These are phyloP conservation scores for Phytophthora quininea DNA, from an alignment of 352 stramenopile genomes.

Conservation along the genomic window DNA sequence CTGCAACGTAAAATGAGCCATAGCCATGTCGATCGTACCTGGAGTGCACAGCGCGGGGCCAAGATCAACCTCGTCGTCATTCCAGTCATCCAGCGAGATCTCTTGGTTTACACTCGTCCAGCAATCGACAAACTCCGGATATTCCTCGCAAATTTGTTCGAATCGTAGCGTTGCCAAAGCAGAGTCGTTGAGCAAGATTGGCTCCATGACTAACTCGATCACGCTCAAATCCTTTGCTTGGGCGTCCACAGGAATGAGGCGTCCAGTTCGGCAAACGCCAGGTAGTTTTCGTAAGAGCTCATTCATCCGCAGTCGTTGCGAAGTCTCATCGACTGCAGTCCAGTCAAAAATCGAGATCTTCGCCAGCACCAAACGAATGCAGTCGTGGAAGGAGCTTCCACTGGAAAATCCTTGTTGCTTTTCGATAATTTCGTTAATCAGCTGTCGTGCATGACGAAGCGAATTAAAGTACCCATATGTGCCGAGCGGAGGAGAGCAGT, in stretches of 20 bases:
- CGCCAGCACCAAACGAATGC: constrained; percentile 66
- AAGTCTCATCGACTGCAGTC: constrained; percentile 69
- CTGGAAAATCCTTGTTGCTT: constrained; percentile 39
- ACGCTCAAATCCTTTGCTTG: constrained; percentile 20
- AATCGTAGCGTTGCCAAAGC: constrained; percentile 11
- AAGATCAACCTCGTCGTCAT: constrained; percentile 40
- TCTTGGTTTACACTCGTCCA: constrained; percentile 25
- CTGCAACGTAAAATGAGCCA: constrained; percentile 12
- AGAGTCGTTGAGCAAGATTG: constrained; percentile 11
- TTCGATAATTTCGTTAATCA: constrained; percentile 42
- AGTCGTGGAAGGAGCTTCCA: constrained; percentile 67
- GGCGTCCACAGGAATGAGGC: constrained; percentile 26
- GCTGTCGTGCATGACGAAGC: constrained; percentile 41
- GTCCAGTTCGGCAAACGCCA: constrained; percentile 35
- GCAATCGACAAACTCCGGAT: constrained; percentile 20
- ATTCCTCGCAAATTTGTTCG: constrained; percentile 23
- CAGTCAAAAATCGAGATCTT: constrained; percentile 84
- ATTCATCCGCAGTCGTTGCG: constrained; percentile 38
- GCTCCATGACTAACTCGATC: constrained; percentile 20
- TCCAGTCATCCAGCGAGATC: constrained; percentile 21
- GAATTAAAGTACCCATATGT: constrained; percentile 72
- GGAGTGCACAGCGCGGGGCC: constrained; percentile 15
- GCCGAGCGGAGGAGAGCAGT: constrained; percentile 72
- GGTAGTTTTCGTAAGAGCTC: constrained; percentile 34
- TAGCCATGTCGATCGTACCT: not conserved